A percentile compares a stretch with the other conserved stretches of the same genome.
phyloP scores from a whole-genome alignment of 192 early-diverging fungal genomes.

The Blastocladiella britannica region DNA sequence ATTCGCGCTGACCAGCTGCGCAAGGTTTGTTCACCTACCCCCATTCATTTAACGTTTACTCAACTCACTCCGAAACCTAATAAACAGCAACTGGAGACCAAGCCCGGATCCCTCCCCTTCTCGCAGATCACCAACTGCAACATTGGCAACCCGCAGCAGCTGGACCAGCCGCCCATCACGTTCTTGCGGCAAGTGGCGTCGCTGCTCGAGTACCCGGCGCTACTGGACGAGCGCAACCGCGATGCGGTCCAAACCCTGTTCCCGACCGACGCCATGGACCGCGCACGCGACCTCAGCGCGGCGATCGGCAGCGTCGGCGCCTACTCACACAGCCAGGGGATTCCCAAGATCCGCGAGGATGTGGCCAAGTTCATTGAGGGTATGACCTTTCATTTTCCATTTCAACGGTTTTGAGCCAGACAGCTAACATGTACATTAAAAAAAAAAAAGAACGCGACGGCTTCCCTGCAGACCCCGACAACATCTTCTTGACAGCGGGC shows the following conservation, averaged over 20 bases:
- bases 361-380: slow-evolving; percentile 74
- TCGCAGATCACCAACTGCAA: slow-evolving; percentile 53
- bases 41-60: too few relatives aligned
- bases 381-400: neutral
- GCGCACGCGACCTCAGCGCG: slow-evolving; percentile 52
- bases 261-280: slow-evolving; percentile 63
- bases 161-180: slow-evolving; percentile 74
- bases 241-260: slow-evolving; percentile 32
- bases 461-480: slow-evolving; percentile 53
- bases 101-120: slow-evolving; percentile 34
- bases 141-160: slow-evolving; percentile 86
- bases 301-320: slow-evolving; percentile 62
- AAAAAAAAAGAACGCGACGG: slow-evolving; percentile 55
- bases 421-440: too few relatives aligned
- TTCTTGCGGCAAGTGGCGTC: slow-evolving; percentile 90
- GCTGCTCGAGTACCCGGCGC: slow-evolving; percentile 70
- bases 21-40: slow-evolving; percentile 15
- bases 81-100: neutral
- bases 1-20: slow-evolving; percentile 73
- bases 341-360: slow-evolving; percentile 56
- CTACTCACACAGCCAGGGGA: slow-evolving; percentile 89
- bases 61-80: neutral
- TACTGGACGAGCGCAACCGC: slow-evolving; percentile 36
- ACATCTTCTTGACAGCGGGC: slow-evolving; percentile 83
- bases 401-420: too few relatives aligned